These are phyloP conservation scores for Apiospora malaysiana DNA, from an alignment of 2,329 filamentous ascomycete species.

Conservation along the genomic window DNA sequence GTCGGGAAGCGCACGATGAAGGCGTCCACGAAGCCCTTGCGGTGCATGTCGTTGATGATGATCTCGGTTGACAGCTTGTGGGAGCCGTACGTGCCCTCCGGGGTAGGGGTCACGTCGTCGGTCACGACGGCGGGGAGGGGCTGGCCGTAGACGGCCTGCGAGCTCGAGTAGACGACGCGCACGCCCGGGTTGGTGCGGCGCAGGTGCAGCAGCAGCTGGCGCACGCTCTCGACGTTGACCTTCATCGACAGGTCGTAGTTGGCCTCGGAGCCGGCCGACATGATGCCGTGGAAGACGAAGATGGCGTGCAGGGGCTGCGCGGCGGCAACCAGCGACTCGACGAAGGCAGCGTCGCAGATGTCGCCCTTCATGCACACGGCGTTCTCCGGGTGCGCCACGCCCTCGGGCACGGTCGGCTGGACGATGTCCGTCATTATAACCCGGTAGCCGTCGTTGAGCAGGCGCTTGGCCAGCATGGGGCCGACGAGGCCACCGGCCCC, in stretches of 20 bases:
- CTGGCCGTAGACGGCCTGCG: conserved; percentile 67
- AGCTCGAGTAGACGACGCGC: conserved; percentile 65
- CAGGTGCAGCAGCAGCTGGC: conserved; percentile 56
- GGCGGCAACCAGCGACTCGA: conserved; percentile 46
- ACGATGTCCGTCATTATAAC: conserved; percentile 60
- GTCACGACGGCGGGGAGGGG: conserved; percentile 59
- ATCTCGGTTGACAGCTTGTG: conserved; percentile 69
- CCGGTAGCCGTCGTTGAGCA: conserved; percentile 47
- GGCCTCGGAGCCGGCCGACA: conserved; percentile 61
- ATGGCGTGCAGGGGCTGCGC: conserved; percentile 53
- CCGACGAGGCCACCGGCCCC: conserved; percentile 42
- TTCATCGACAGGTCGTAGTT: conserved; percentile 26
- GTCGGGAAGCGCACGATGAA: conserved; percentile 66
- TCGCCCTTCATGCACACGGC: conserved; percentile 58
- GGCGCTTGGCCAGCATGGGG: conserved; percentile 45
- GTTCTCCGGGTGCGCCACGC: conserved; percentile 54
- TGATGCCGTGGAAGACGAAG: conserved; percentile 71
- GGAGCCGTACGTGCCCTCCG: conserved; percentile 66
- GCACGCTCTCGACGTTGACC: conserved; percentile 63
- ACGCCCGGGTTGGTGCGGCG: conserved; percentile 55
- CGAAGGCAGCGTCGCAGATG: conserved; percentile 42
- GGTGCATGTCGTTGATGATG: conserved; percentile 67
- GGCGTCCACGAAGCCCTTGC: conserved; percentile 62
- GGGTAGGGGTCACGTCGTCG: conserved; percentile 59
- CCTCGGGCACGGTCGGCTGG: conserved; percentile 55